Evolutionary conservation across 2,329 filamentous ascomycete species (phyloP), one percentile per base, ranked within the genome.

Genomic region (Botrytis squamosa): DNA sequence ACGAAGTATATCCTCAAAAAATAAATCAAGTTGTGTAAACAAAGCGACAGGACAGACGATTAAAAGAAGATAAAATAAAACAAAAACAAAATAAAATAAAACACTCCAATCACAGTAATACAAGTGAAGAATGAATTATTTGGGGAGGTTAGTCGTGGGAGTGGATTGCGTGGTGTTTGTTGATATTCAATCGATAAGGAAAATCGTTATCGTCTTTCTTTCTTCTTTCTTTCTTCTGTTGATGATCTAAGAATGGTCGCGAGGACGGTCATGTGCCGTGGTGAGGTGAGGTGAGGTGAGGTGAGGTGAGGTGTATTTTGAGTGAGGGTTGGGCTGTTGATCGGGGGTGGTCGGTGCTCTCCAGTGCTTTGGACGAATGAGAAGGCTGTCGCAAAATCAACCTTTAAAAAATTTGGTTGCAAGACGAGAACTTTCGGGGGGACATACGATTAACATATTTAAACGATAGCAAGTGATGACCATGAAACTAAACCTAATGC

Each of bases 401-500:
- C 38, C 67, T 70, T 62, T 71, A 57, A 36, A 69, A 69, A 73
- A 69, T 46, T 70, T 73, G 55, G 55, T 69, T 73, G 71, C 71
- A 73, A 73, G 71, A 73, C 57, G 55, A 73, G 71, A 73, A 55
- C 52, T 73, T 70, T 73, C 33, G 57, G 55, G 71, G 52, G 71
- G 65, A 70, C 20, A 36, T 42, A 38, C 42, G 36, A 63, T 62
- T 63, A 55, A 73, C 64, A 73, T 73, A 73, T 73, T 73, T 73
- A 73, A 73, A 73, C 38, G 29, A 72, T 55, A 25, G 62, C n/a
- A 66, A 55, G 46, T 38, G 42, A 36, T 67, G 70, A 40, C 60
- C 70, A 40, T 25, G 70, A 49, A 55, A 9, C 70, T 72, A 72
- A 67, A 20, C 70, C 49, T 14, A 57, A 67, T 72, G 6, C 33